Evolutionary conservation across 257 asterid genomes (phyloP), one percentile per base, ranked within the genome.

Genomic region (Plectranthus barbatus): DNA sequence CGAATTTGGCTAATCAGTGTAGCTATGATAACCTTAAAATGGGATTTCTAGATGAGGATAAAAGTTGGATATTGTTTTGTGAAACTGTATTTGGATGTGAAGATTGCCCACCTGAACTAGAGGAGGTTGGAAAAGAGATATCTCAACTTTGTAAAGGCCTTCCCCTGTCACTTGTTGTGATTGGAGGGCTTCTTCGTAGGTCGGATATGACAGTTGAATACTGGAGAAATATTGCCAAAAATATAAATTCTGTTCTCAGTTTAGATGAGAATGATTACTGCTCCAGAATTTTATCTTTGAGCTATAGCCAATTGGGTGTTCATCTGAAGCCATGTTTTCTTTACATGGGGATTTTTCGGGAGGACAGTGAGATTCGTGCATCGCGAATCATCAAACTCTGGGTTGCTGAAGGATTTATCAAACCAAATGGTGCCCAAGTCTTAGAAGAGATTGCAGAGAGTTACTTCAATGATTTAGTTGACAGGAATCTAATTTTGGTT

Each of bases 361-460:
- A 59, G 40, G 65, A 42, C 14, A 3, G 1, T 59, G 52, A 41
- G 40, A 23, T 59, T 8, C 15, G 6, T 41, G 65, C 29, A 7
- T 20, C 50, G 0, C 23, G 10, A 9, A 42, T 59, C 5, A 41
- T 42, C 40, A 42, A 13, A 21, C 50, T 39, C 14, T 58, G 64
- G 64, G 37, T 58, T 19, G 49, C 64, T 10, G 64, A 58, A 49
- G 65, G 65, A 1, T 59, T 59, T 59, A 11, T 59, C 5, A 59
- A 59, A 41, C 23, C 53, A n/a, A 59, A 59, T 7, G 23, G 65
- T 0, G 23, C 7, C 9, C 50, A 58, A 21, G 7, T 58, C 13
- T 20, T 40, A 26, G 50, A 58, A 58, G 50, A 40, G n/a, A 58
- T 42, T 15, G 65, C 24, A 7, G 65, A 41, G 52, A 53, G 45